Evolutionary conservation across 306 rosid species (phyloP), one percentile per base, ranked within the genome.

Genomic region (Abrus pulchellus): DNA sequence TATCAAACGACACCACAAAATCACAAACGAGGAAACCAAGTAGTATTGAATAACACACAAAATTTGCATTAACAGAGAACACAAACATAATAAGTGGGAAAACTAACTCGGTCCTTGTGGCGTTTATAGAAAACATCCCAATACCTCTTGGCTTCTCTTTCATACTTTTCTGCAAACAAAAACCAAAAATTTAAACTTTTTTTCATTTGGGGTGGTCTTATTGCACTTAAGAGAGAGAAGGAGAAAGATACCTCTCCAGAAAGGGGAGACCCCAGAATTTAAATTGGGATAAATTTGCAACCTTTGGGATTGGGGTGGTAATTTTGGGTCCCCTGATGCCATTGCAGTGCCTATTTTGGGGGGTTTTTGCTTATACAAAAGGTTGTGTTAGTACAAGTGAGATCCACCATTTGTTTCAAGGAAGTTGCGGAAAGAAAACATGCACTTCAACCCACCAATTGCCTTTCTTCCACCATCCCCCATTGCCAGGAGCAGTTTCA

Each of bases 121-220:
- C 83, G 91, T 83, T 88, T 93, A 85, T 95, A 95, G 86, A 95
- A 95, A 43, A 91, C 85, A 86, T 95, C 99, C 99, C 99, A 95
- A 75, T 95, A 86, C 86, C 87, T 92, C 79, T 87, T 95, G 49
- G 98, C 99, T 66, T 93, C 98, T 84, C 85, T 89, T 85, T 91
- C 98, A 77, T 91, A 95, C 84, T 95, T 95, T 7, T 91, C 97
- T 91, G 89, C 79, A 75, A 86, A 38, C 33, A 68, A 73, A 49
- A 61, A 12, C 11, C 9, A 32, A 70, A 64, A 38, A 2, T 9
- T 53, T 12, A n/a, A 80, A 62, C 30, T 44, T 60, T 65, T 27
- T 5, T 9, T 12, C 32, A 74, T 43, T 36, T 36, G 40, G 40
- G 40, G 40, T 2, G 40, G 20, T 20, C 20, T 20, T 20, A 20